Base-by-base conservation (phyloP, 2,329 filamentous ascomycete species). In the Penicillium sp. region DNA sequence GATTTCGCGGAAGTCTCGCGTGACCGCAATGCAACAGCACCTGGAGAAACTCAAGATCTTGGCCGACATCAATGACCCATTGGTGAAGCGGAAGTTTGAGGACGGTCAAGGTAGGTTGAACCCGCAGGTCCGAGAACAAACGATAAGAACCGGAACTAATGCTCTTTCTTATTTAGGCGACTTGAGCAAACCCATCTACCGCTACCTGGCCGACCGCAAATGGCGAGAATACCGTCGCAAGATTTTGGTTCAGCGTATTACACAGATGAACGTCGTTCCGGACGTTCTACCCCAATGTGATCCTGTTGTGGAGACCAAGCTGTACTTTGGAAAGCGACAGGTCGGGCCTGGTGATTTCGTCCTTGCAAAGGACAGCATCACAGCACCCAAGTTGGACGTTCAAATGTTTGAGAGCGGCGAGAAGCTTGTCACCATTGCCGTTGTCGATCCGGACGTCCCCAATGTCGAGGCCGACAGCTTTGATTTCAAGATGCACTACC, bases 151-250 rank as follows among this genome's bases (percentile, higher is more conserved):
- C 19, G n/a, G n/a, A 26, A 25, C 19, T 44, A 8, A 55, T 43
- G 39, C 72, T 61, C 42, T 29, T 45, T 27, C 45, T 50, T 55
- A 27, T 23, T 39, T 19, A 97, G 93, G 90, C 63, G 92, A 98
- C 76, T 93, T 98, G 92, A 88, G 86, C 80, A 96, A 96, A 76
- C 93, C 93, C 62, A 93, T 99, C 72, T 99, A 99, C 81, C 90
- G 93, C 63, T 85, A 90, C 75, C 88, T 98, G 50, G 91, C 93
- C 59, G 85, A 96, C 71, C 80, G 84, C 67, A 92, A 96, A 80
- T 99, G 95, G 95, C 87, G 88, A 66, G 82, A 86, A 62, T 92
- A 95, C 79, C 88, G 92, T 72, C 86, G 89, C 67, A 86, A 87
- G 67, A 79, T 98, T 62, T 85, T 96, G 62, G 81, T 87, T 61